Base-by-base conservation (phyloP, 1,284 basidiomycete genomes). In the Ceratobasidium sp. region DNA sequence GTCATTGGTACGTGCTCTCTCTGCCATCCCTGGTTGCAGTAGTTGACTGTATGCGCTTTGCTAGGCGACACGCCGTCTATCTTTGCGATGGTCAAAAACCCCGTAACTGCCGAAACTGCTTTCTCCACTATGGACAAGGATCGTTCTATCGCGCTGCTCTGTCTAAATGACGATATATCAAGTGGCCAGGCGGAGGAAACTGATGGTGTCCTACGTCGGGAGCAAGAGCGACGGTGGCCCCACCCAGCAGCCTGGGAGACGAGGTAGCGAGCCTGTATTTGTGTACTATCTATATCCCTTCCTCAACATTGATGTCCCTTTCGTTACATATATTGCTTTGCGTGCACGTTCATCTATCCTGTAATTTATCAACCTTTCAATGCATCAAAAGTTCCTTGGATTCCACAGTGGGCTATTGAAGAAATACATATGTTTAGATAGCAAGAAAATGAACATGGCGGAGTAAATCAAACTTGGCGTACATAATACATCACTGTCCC, bases 131-230 rank as follows among this genome's bases (percentile, higher is more conserved):
- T 71, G 56, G 32, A 59, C 6, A 3, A 22, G 17, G 69, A 71
- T 32, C 2, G n/a, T 19, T 71, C 69, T 15, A 43, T 71, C 8
- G 75, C 75, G 0, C 62, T 79, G 40, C 51, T 79, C 17, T 79
- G 78, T 59, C 29, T 79, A 13, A 79, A 79, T 56, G 78, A 79
- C 49, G 77, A 79, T 22, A 71, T 71, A 9, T 25, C 5, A 9
- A n/a, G 9, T 32, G 29, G 56, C 43, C 69, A 71, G 44, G 40
- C 56, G 8, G 56, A 71, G 32, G 69, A 7, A 32, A 43, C 69
- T 9, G 69, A 71, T 34, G 34, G 59, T 15, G 32, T 49, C 15
- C 43, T 71, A 40, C 69, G 69, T 9, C 7, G 56, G 8, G 69
- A 71, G 29, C 69, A 71, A 49, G 54, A 61, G 49, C 34, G 40